Evolutionary conservation across 83 land plant genomes (phyloP).

Genomic region (Picea mariana): DNA sequence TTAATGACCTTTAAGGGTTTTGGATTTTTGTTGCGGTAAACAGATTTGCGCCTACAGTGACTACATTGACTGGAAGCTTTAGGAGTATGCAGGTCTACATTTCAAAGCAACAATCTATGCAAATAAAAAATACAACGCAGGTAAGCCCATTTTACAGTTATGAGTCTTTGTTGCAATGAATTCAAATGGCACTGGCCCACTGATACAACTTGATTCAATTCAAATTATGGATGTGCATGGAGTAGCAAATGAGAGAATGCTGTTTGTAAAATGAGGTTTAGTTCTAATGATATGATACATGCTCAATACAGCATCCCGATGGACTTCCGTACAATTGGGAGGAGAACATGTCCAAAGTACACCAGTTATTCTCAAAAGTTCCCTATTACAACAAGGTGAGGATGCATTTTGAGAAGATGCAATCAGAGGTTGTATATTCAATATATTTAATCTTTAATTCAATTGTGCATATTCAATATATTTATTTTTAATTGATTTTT

Average conservation of each 20-base stretch:
- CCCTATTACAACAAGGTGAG: conserved; percentile 72
- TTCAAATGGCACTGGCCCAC: conserved; percentile 1
- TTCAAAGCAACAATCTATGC: conserved; percentile 73
- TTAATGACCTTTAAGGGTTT: neutral
- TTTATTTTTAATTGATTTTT: no score
- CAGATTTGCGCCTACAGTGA: conserved; percentile 80
- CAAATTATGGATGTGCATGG: neutral
- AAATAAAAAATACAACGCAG: conserved; percentile 49
- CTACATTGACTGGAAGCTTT: conserved; percentile 72
- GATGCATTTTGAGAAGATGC: no score
- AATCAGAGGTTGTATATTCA: no score
- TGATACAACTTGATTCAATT: neutral
- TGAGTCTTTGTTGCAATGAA: neutral
- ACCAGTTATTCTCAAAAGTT: conserved; percentile 60
- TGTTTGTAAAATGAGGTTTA: neutral
- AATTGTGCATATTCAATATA: no score
- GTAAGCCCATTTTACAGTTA: conserved; percentile 12
- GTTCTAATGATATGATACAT: neutral
- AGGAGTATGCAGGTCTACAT: conserved; percentile 69
- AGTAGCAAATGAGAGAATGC: neutral
- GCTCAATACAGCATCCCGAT: conserved; percentile 41
- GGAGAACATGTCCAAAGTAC: conserved; percentile 40
- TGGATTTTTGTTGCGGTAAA: neutral
- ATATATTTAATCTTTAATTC: no score
- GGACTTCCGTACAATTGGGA: conserved; percentile 76